Evolutionary conservation across 805 yeast genomes (phyloP).

Genomic region (Candida caryicola): DNA sequence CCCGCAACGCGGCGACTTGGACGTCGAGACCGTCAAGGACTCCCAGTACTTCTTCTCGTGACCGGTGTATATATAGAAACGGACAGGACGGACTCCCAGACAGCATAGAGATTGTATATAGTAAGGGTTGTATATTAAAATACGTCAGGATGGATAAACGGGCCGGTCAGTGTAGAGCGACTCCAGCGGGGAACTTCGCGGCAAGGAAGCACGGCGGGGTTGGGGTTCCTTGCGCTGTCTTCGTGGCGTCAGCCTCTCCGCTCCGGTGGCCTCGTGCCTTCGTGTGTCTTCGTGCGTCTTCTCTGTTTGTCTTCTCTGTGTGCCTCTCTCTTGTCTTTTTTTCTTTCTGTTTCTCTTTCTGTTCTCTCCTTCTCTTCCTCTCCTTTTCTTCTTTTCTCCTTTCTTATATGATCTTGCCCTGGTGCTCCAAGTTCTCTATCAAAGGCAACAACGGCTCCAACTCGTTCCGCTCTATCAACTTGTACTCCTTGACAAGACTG

Average conservation of each 20-base stretch:
- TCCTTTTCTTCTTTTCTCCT: not conserved
- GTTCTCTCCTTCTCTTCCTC: not conserved
- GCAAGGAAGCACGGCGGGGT: no score
- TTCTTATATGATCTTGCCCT: conserved; percentile 67
- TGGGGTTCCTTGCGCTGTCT: no score
- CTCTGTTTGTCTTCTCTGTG: no score
- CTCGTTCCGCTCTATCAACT: conserved; percentile 74
- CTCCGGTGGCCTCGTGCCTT: no score
- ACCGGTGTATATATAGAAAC: not conserved
- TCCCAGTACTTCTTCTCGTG: conserved; percentile 76
- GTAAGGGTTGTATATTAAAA: not conserved
- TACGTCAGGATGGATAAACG: no score
- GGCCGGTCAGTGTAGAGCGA: no score
- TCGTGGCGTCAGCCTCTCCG: no score
- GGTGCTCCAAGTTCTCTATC: conserved; percentile 76
- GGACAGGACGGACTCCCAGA: not conserved
- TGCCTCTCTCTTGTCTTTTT: no score
- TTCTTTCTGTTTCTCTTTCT: not conserved
- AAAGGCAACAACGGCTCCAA: conserved; percentile 73
- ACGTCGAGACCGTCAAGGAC: conserved; percentile 65
- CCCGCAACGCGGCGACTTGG: conserved; percentile 81
- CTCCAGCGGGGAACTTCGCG: no score
- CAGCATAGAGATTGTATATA: no score
- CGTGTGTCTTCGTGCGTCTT: no score
- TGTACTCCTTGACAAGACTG: conserved; percentile 81